phyloP scores from a whole-genome alignment of 345 rosid genomes.

The Hibiscus mutabilis region DNA sequence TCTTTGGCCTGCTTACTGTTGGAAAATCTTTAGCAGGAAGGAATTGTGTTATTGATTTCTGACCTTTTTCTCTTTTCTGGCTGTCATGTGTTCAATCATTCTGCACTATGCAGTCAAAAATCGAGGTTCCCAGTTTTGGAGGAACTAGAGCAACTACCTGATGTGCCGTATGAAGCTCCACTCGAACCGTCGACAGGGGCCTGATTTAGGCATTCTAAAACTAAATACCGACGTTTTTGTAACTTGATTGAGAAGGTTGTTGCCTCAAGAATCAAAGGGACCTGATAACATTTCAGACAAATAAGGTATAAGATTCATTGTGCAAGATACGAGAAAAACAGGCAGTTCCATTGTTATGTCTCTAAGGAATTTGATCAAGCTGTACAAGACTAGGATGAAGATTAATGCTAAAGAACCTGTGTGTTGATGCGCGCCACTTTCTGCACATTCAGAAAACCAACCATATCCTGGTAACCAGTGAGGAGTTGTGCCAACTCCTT shows the following conservation, averaged over 20 bases:
- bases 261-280: conserved; percentile 76
- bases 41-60: not conserved
- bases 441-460: conserved; percentile 82
- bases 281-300: conserved; percentile 31
- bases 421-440: conserved; percentile 72
- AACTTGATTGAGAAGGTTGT: conserved; percentile 79
- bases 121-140: conserved; percentile 60
- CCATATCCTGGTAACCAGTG: conserved; percentile 88
- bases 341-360: not conserved
- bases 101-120: conserved; percentile 35
- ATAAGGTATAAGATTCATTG: not conserved
- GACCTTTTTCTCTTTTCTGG: not conserved
- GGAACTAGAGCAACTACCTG: conserved; percentile 58
- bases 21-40: no score
- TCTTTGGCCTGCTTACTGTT: not conserved
- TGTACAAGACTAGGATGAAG: not conserved
- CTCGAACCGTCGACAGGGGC: conserved; percentile 91
- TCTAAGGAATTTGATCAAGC: not conserved
- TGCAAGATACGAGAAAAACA: not conserved
- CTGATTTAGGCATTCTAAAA: conserved; percentile 83
- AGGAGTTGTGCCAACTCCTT: conserved; percentile 73
- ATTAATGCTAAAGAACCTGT: conserved; percentile 40
- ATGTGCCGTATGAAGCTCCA: conserved; percentile 71
- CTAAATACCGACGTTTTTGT: conserved; percentile 68
- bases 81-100: not conserved